Base-by-base conservation (phyloP, 176 grass and related monocot genomes). In the Rhipidocladum racemiflorum region DNA sequence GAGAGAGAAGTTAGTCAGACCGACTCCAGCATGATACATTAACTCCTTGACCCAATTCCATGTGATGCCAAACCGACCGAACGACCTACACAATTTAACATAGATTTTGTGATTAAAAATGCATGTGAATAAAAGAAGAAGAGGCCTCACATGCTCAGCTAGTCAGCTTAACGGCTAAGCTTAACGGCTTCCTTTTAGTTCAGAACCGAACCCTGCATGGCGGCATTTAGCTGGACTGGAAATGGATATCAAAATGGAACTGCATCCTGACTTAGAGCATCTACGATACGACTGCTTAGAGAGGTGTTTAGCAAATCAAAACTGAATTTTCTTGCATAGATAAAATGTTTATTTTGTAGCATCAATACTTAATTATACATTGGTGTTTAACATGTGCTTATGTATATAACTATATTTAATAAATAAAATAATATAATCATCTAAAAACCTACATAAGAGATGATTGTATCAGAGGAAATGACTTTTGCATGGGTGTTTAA, bases 41-140 rank as follows among this genome's bases (percentile, higher is more conserved):
- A 61, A 77, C 39, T 74, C 39, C 14, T 60, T 67, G 60, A 80
- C 24, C 24, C 27, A 49, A 85, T 84, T 70, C 70, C 87, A 89
- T 85, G 70, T 85, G 87, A 76, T 7, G 34, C 70, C 77, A 39
- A 68, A 76, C 87, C 82, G 71, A 68, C 76, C 70, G 9, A 85
- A 89, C 42, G 43, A 55, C 77, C 82, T 71, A 76, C 11, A 5
- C 4, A 44, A 77, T 56, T 76, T 81, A 85, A 85, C 87, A 89
- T 28, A 44, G 76, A 85, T 85, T 27, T 42, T 7, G 12, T 7
- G 9, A 55, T 72, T 43, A 62, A 4, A 72, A 72, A 85, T 62
- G 3, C 10, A 0, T 68, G 40, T 21, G 40, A 9, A 3, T 23
- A 63, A 77, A 87, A 69, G 9, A 73, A 35, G 49, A 36, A 11